Evolutionary conservation across 192 early-diverging fungal genomes (phyloP), one percentile per base, ranked within the genome.

Genomic region (Lunasporangiospora selenospora): DNA sequence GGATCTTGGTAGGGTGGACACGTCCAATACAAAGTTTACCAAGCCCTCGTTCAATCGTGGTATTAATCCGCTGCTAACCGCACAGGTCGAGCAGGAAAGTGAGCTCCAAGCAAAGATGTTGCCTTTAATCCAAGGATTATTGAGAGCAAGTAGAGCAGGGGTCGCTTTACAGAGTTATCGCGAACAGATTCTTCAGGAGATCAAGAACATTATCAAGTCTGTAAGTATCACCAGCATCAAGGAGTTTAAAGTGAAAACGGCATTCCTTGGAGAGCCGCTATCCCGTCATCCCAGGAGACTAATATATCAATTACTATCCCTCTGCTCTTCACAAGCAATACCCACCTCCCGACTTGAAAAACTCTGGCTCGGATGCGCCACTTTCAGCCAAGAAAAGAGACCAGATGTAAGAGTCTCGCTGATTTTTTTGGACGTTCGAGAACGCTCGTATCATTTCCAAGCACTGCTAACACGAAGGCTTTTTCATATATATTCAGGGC

Each of bases 121-220:
- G 31, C 93, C 96, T 4, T 73, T 94, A 49, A 75, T 94, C 0
- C 82, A 87, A 43, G 95, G 94, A 6, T 64, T 99, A 36, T 73
- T 94, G 23, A 80, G 90, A 11, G 91, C 92, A 8, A 88, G 91
- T 38, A 76, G 84, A 31, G 67, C 97, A 6, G 81, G 63, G 27
- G 59, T 58, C 31, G 86, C 92, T 10, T 62, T 99, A 33, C 89
- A 92, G 58, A 53, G 75, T 1, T 97, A 93, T 65, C 84, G 89
- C n/a, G 93, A 95, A 8, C 65, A 78, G 16, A 73, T 97, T 30
- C 76, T 92, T 60, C 67, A 84, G 2, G 92, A 95, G 60, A 78
- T 97, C 12, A 93, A 92, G 23, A 78, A 78, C 11, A 76, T 94
- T 41, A 87, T 93, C 29, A 90, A 93, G 56, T 86, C 89, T 76